Evolutionary conservation across 164 flowering plant species (phyloP).

Genomic region (Nymphaea thermarum): DNA sequence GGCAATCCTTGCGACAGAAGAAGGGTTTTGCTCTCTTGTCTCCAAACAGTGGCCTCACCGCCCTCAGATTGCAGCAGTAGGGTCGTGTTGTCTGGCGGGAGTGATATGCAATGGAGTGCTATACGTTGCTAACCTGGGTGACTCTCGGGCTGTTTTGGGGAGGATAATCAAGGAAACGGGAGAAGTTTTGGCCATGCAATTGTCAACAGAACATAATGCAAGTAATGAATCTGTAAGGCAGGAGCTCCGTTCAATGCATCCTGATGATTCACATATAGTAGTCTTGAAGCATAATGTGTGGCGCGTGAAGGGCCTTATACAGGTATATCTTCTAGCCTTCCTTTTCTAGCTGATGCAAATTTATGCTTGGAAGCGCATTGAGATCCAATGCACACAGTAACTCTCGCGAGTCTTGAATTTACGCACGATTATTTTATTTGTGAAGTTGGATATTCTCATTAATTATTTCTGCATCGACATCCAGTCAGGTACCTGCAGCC

Average conservation of each 20-base stretch:
- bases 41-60: slow-evolving; percentile 52
- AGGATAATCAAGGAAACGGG: slow-evolving; percentile 58
- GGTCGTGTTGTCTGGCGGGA: slow-evolving; percentile 72
- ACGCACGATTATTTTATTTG: too few relatives aligned
- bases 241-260: slow-evolving; percentile 60
- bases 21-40: slow-evolving; percentile 64
- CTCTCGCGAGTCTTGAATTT: too few relatives aligned
- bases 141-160: slow-evolving; percentile 80
- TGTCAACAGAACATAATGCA: slow-evolving; percentile 63
- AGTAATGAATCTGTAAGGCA: slow-evolving; percentile 59
- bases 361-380: too few relatives aligned
- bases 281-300: slow-evolving; percentile 80
- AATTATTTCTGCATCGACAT: too few relatives aligned
- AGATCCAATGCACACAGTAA: too few relatives aligned
- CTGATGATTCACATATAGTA: slow-evolving; percentile 71
- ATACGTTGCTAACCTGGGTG: slow-evolving; percentile 69
- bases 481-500: too few relatives aligned
- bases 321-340: slow-evolving; percentile 23
- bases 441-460: too few relatives aligned
- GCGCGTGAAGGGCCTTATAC: slow-evolving; percentile 86
- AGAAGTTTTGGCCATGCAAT: slow-evolving; percentile 46
- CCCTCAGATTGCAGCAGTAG: slow-evolving; percentile 87
- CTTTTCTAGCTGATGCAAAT: too few relatives aligned
- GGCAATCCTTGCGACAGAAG: slow-evolving; percentile 85
- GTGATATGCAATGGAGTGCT: slow-evolving; percentile 55